These are phyloP conservation scores for Polytrichum commune DNA, from an alignment of 225 moss, liverwort and hornwort species.

Conservation along the genomic window DNA sequence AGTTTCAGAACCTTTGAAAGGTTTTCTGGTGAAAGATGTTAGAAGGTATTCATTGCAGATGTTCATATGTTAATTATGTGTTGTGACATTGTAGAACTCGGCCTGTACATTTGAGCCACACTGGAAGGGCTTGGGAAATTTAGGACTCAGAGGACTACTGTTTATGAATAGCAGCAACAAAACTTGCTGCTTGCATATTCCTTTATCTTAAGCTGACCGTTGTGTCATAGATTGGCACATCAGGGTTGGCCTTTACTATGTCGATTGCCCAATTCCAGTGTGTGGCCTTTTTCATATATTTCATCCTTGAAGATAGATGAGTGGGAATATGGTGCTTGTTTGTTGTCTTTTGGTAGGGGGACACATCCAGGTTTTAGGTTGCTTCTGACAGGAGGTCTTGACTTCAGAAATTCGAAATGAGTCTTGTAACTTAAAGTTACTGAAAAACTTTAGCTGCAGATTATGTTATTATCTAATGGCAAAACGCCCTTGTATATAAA, in stretches of 20 bases:
- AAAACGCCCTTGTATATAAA: too few species aligned
- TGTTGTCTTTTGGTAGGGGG: too few species aligned
- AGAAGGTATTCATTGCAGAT: background rate
- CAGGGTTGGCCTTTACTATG: background rate
- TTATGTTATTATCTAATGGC: too few species aligned
- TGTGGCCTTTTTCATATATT: too few species aligned
- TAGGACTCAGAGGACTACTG: background rate
- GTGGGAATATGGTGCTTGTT: too few species aligned
- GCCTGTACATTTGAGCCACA: conserved; percentile 10
- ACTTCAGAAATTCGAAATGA: too few species aligned
- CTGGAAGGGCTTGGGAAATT: background rate
- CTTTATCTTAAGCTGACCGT: background rate
- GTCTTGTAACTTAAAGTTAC: too few species aligned
- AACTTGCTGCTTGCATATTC: background rate
- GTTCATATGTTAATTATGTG: conserved; percentile 3
- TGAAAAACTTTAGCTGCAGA: too few species aligned
- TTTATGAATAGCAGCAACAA: background rate
- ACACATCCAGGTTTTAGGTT: too few species aligned
- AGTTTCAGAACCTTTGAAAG: conserved; percentile 1
- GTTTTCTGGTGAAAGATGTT: background rate
- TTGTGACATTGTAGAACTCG: conserved; percentile 11
- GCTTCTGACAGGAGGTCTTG: too few species aligned
- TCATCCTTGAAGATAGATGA: too few species aligned
- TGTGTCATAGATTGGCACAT: background rate
- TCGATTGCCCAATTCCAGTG: too few species aligned